A percentile compares a stretch with the other conserved stretches of the same genome.
Evolutionary conservation across 208 protist genomes (phyloP).

Genomic region (Angomonas ambiguus): DNA sequence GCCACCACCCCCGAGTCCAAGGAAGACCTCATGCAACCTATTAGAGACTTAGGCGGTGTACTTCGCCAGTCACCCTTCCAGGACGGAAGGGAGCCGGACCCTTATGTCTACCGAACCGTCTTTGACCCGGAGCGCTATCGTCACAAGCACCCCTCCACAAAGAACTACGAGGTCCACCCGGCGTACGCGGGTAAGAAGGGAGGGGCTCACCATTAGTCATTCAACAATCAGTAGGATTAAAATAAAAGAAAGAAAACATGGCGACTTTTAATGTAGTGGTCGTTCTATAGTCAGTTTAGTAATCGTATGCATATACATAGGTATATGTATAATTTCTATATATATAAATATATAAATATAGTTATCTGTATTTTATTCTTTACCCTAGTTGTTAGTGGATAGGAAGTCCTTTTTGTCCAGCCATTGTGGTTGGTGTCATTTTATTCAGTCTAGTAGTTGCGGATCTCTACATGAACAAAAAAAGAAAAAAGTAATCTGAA

Average conservation of each 20-base stretch:
- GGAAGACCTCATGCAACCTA: conserved; percentile 74
- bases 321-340: too few relatives aligned
- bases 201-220: conserved; percentile 14
- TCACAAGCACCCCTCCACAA: conserved; percentile 61
- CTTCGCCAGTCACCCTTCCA: conserved; percentile 68
- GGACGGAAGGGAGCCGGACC: conserved; percentile 73
- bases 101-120: conserved; percentile 73
- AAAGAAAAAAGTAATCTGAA: background rate
- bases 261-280: too few relatives aligned
- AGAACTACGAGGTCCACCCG: conserved; percentile 83
- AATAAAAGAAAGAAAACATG: too few relatives aligned
- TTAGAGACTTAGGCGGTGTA: conserved; percentile 76
- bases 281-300: too few relatives aligned
- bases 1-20: conserved; percentile 71
- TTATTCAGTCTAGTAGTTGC: too few relatives aligned
- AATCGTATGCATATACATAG: too few relatives aligned
- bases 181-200: conserved; percentile 55
- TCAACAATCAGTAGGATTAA: conserved; percentile 6
- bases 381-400: background rate
- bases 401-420: background rate
- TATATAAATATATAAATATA: too few relatives aligned
- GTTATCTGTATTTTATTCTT: background rate
- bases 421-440: too few relatives aligned
- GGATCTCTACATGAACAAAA: too few relatives aligned
- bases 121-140: conserved; percentile 83